Evolutionary conservation across 495 filamentous ascomycete genomes (phyloP).

Genomic region (Mytilinidion resinicola): DNA sequence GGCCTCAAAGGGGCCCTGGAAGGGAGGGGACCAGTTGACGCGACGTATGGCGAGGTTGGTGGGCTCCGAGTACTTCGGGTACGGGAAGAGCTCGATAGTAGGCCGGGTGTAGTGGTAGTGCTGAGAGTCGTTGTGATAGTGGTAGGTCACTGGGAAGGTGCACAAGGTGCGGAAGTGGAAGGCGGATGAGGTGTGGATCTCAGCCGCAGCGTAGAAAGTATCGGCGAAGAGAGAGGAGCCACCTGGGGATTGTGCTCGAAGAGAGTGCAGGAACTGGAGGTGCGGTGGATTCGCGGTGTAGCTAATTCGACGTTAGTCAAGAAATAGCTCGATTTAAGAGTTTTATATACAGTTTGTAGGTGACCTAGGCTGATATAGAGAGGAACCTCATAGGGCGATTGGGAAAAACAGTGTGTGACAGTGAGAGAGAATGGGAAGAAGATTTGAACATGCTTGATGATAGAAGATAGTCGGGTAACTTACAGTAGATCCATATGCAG

Average conservation of each 20-base stretch:
- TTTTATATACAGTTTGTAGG: too few relatives aligned
- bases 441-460: neutral
- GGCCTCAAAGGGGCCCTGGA: conserved; percentile 48
- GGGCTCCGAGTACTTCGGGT: conserved; percentile 22
- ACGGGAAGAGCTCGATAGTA: conserved; percentile 45
- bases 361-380: too few relatives aligned
- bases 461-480: neutral
- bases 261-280: conserved; percentile 80
- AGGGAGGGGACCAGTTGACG: conserved; percentile 68
- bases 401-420: neutral
- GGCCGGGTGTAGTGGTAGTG: conserved; percentile 50
- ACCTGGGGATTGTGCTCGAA: conserved; percentile 65
- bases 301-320: neutral
- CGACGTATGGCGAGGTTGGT: conserved; percentile 21
- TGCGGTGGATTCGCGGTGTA: conserved; percentile 76
- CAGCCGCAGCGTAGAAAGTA: conserved; percentile 52
- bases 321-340: too few relatives aligned
- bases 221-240: conserved; percentile 82
- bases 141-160: conserved; percentile 48
- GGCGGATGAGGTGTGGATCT: conserved; percentile 34
- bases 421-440: neutral
- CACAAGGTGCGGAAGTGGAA: conserved; percentile 39
- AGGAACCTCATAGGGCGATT: too few relatives aligned
- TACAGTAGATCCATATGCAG: conserved; percentile 84
- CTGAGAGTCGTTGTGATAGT: conserved; percentile 64